Percentiles rank a stretch among this genome's conserved stretches.
phyloP scores from a whole-genome alignment of 73 alveolate species.

The Paraurostyla sp. region DNA sequence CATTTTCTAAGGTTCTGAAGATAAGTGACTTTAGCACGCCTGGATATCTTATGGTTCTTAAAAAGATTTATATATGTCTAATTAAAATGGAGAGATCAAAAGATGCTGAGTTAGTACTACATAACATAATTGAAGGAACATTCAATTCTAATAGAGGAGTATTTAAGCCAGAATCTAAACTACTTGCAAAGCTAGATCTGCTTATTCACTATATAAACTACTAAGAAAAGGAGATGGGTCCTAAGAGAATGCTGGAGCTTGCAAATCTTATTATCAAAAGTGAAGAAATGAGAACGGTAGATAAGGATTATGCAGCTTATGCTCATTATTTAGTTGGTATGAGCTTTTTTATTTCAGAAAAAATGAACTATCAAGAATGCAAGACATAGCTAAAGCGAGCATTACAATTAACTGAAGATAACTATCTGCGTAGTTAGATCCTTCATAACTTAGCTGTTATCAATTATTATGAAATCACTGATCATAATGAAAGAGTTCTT shows the following conservation, averaged over 20 bases:
- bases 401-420: background rate
- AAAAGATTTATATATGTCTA: background rate
- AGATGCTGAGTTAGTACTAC: slow-evolving; percentile 44
- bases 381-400: slow-evolving; percentile 9
- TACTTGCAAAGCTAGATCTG: slow-evolving; percentile 16
- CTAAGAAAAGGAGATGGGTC: background rate
- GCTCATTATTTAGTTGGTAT: slow-evolving; percentile 11
- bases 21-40: background rate
- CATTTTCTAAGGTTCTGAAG: background rate
- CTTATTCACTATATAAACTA: slow-evolving; percentile 8
- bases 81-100: background rate
- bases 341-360: background rate
- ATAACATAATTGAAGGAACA: slow-evolving; percentile 21
- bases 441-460: slow-evolving; percentile 51
- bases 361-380: background rate
- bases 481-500: slow-evolving; percentile 38
- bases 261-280: background rate
- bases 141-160: background rate
- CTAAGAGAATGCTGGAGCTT: background rate
- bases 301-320: background rate
- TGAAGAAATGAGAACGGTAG: background rate
- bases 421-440: background rate
- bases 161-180: background rate
- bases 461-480: slow-evolving; percentile 44
- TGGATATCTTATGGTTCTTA: background rate